Evolutionary conservation across 495 filamentous ascomycete species (phyloP), one percentile per base, ranked within the genome.

Genomic region (Gamarada debralockiae): DNA sequence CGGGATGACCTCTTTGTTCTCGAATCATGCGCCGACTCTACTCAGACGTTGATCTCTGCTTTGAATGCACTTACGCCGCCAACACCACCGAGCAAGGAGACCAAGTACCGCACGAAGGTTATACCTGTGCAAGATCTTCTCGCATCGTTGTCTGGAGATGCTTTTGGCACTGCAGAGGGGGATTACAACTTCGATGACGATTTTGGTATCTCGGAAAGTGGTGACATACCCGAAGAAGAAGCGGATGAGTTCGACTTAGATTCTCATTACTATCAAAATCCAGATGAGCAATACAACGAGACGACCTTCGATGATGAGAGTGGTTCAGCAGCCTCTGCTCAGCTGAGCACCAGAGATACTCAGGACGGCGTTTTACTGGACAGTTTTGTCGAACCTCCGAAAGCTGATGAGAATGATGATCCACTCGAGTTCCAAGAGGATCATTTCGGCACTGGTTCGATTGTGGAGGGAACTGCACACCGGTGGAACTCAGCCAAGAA

Each of bases 21-120:
- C 14, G 95, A 99, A 65, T 89, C 90, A 3, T 97, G 95, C 63
- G 93, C 95, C 14, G 95, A 99, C 67, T 97, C 95, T 9, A 97
- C 93, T 0, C 90, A 96, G 61, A 97, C 95, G 0, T 78, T 99
- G 2, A 83, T 95, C 45, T 81, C 76, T 14, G 79, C 93, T 52
- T 65, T 93, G 36, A 90, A 88, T 61, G 91, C 85, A 0, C 76
- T 99, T 3, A 82, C 81, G 10, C 93, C 92, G 20, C 93, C 95
- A 2, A 79, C 80, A 6, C 84, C 89, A 0, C 90, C 91, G 8
- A 89, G 79, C 59, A 85, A 85, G 41, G 83, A 85, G 48, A 76
- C 81, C 50, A 92, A 92, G 62, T 99, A 97, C 65, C 81, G 85
- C 36, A 97, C 92, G 2, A 80, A 92, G 50, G 80, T 95, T 21